phyloP scores from a whole-genome alignment of 768 basidiomycete genomes.

The Psilocybe subaeruginosa region DNA sequence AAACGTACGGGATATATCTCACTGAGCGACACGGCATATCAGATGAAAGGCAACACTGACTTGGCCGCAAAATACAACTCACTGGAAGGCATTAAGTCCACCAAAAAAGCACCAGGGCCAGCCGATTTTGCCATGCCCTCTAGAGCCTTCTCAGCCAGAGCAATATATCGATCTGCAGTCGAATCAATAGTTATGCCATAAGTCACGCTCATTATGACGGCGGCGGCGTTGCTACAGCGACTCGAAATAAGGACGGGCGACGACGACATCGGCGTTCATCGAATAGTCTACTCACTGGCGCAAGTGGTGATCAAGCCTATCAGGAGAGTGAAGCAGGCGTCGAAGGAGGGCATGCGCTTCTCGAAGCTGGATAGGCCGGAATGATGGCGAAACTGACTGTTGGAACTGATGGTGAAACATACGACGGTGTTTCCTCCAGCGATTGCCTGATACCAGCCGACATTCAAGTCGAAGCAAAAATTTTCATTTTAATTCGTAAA shows the following conservation, averaged over 20 bases:
- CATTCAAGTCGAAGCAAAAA: neutral
- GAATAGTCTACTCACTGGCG: conserved; percentile 41
- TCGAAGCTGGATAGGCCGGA: conserved; percentile 48
- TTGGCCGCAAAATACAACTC: neutral
- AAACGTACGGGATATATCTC: conserved; percentile 48
- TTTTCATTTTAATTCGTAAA: neutral
- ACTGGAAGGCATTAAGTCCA: conserved; percentile 32
- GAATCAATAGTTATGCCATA: conserved; percentile 52
- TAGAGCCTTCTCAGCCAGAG: conserved; percentile 53
- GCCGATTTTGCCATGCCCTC: conserved; percentile 53
- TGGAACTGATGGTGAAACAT: conserved; percentile 58
- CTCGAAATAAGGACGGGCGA: neutral
- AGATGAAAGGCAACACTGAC: too few relatives aligned
- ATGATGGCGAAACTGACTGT: conserved; percentile 39
- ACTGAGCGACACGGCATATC: conserved; percentile 32
- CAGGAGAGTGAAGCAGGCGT: conserved; percentile 42
- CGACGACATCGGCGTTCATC: neutral
- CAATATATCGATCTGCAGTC: conserved; percentile 48
- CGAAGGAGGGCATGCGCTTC: conserved; percentile 49
- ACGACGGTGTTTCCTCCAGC: conserved; percentile 54
- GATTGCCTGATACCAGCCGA: conserved; percentile 38
- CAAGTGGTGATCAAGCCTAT: conserved; percentile 50
- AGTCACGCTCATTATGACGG: conserved; percentile 54
- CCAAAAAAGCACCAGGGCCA: conserved; percentile 55
- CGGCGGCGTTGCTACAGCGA: conserved; percentile 45